A percentile compares a stretch with the other conserved stretches of the same genome.
Conservation (phyloP, 1,284 basidiomycete genomes). For the Sanghuangporus baumii region DNA sequence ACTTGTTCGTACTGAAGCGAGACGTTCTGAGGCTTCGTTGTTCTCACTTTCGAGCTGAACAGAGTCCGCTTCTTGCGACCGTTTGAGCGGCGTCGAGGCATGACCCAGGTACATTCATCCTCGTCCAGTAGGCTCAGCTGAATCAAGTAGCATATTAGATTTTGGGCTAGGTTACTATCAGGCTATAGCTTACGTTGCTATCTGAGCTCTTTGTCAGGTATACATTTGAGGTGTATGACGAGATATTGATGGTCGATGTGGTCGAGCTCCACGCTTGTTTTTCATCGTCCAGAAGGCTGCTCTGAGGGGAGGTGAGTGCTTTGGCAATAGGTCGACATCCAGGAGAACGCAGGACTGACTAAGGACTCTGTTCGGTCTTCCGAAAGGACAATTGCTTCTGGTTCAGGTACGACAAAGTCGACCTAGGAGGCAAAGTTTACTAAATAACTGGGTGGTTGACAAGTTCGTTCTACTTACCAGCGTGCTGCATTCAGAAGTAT, state of each 20-base stretch:
- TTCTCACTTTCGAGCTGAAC: background rate
- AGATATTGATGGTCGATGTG: background rate
- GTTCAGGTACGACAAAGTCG: conserved; percentile 21
- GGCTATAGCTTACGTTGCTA: background rate
- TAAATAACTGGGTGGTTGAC: background rate
- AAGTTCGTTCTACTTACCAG: conserved; percentile 21
- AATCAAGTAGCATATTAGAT: background rate
- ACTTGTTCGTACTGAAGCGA: too few species aligned
- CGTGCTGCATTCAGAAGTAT: conserved; percentile 31
- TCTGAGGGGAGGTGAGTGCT: background rate
- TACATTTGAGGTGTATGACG: background rate
- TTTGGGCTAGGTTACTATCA: background rate
- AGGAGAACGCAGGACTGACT: background rate
- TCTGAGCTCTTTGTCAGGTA: background rate
- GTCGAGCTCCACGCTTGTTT: conserved; percentile 2
- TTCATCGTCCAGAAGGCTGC: background rate
- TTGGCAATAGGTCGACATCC: background rate
- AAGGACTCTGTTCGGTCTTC: background rate
- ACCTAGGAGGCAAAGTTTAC: conserved; percentile 20
- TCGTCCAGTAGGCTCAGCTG: conserved; percentile 20
- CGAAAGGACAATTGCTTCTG: background rate
- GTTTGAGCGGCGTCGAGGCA: background rate
- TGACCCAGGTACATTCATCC: conserved; percentile 25
- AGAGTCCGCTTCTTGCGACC: background rate
- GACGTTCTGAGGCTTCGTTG: background rate